Evolutionary conservation across 176 grass and related monocot species (phyloP).

Genomic region (Bonia amplexicaulis): DNA sequence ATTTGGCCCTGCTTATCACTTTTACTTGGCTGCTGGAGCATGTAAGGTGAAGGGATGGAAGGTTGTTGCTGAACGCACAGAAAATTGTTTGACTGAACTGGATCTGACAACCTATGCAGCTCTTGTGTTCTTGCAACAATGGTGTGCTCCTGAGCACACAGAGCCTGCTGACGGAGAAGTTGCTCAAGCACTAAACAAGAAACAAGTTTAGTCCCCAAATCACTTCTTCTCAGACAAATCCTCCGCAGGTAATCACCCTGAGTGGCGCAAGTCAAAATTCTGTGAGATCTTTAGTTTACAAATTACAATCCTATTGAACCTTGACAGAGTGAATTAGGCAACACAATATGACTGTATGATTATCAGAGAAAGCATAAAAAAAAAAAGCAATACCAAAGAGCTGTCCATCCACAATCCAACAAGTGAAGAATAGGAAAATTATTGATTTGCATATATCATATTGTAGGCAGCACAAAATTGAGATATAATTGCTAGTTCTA

Average conservation of each 20-base stretch:
- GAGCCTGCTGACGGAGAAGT: background rate
- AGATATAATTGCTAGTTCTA: background rate
- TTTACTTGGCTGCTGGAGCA: background rate
- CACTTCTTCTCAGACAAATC: background rate
- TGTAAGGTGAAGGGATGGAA: background rate
- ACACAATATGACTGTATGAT: background rate
- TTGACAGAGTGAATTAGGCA: background rate
- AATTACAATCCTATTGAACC: background rate
- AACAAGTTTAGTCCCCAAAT: background rate
- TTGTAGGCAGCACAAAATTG: background rate
- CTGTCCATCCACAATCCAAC: background rate
- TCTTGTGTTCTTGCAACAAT: too few species aligned
- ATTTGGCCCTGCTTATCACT: background rate
- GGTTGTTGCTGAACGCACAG: background rate
- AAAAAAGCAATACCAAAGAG: background rate
- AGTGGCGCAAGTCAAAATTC: background rate
- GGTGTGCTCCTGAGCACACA: background rate
- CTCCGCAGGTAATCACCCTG: background rate
- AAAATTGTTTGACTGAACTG: background rate
- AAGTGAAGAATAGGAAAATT: background rate
- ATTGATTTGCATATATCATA: background rate
- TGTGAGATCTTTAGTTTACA: background rate
- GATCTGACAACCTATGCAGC: background rate
- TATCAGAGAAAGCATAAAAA: background rate
- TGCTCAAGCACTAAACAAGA: background rate